Evolutionary conservation across 352 stramenopile genomes (phyloP), one percentile per base, ranked within the genome.

Genomic region (Phytophthora palmivora): DNA sequence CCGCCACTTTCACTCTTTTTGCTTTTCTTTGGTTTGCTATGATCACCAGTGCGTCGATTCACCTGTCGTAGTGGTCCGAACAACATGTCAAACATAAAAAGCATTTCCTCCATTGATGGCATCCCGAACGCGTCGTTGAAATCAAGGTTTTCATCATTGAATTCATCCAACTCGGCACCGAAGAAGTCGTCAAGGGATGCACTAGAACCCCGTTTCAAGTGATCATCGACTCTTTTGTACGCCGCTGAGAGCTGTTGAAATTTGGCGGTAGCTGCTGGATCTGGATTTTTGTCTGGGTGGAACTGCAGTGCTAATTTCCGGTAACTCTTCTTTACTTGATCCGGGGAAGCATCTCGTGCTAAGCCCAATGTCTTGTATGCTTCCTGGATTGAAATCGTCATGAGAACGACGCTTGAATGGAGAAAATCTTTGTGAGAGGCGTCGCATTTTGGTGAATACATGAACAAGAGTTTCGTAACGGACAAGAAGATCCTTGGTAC

Each of bases 11-110:
- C 41, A 15, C 12, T 18, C 16, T 74, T 70, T 30, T 48, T 60
- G 12, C 30, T 9, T 33, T 48, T 67, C 19, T 28, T 58, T 14
- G 15, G 45, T 15, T 43, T 50, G 0, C 46, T 6, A 28, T 6
- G 24, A 6, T 28, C 5, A 34, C 34, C 15, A 5, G 12, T 37
- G 6, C 18, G 18, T 24, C 38, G 21, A 50, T 48, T 41, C 30
- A 30, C 4, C 57, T 43, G 28, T 43, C 41, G 38, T 43, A 46
- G 28, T 4, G 37, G 12, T 1, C 72, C 72, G 63, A 91, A 91
- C 61, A 91, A 60, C 77, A 91, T 85, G 52, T 91, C 67, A 30
- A 91, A 91, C 82, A 91, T 88, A 60, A 80, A 78, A 33, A 91
- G 77, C 82, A 91, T 91, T 42, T 89, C 79, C 6, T 89, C 79